Base-by-base conservation (phyloP, 2,329 filamentous ascomycete species). In the Aspergillus quadrilineatus region DNA sequence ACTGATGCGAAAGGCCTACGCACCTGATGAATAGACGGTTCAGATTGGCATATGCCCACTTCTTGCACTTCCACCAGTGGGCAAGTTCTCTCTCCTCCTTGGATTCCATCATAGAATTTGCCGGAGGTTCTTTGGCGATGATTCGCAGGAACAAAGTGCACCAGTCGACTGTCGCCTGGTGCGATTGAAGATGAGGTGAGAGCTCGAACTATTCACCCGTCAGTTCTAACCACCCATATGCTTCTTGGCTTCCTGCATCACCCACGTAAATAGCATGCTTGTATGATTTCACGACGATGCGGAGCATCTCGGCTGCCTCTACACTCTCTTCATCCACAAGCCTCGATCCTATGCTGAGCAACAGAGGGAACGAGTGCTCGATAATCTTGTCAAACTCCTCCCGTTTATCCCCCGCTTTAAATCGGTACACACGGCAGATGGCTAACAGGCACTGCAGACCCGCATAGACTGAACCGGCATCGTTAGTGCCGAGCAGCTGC, bases 61-160 rank as follows among this genome's bases (percentile, higher is more conserved):
- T 99, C 86, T 97, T 97, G 62, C 92, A 90, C 80, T 97, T 99
- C 93, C 93, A 99, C 93, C 94, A 99, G 74, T 97, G 92, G 72
- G 96, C 92, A 67, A 88, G 85, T 75, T 97, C 94, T 56, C 94
- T 86, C 70, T 97, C 93, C 57, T 90, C 86, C 51, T 88, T 78
- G 59, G 90, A 90, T 58, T 95, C 91, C 56, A 81, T 75, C 83
- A 97, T 87, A 36, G 92, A 88, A 65, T 82, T 86, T 55, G 89
- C 82, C 4, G 94, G 94, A 36, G 90, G 86, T 22, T 87, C 79
- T 76, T 97, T 97, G 64, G 88, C 87, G 36, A 97, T 89, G 50
- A 95, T 90, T 59, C 89, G 87, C 64, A 99, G 80, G 79, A 99
- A 97, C 58, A 99, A 84, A 26, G 92, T 93, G 75, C 93, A 97